These are phyloP conservation scores for Debaryomyces nepalensis DNA, from an alignment of 1,139 yeast genomes.

Conservation along the genomic window DNA sequence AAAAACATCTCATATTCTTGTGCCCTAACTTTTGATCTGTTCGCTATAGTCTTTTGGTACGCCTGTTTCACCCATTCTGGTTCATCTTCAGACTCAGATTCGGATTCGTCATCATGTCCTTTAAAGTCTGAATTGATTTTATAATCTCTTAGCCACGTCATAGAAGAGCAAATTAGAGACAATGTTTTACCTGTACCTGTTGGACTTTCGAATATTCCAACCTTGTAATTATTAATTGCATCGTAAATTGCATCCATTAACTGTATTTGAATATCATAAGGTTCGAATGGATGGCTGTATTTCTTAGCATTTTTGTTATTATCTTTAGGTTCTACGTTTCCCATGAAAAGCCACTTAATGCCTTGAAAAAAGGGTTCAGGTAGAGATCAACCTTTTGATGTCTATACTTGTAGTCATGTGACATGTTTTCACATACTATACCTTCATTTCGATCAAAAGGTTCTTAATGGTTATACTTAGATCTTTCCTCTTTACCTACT, in stretches of 20 bases:
- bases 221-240: slow-evolving; percentile 62
- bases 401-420: slow-evolving; percentile 1
- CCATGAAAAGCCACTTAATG: background rate
- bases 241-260: slow-evolving; percentile 78
- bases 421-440: too few relatives aligned
- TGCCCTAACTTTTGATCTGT: slow-evolving; percentile 34
- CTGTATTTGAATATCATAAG: slow-evolving; percentile 77
- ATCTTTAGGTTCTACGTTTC: background rate
- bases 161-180: slow-evolving; percentile 81
- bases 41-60: slow-evolving; percentile 39
- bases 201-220: slow-evolving; percentile 90
- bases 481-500: too few relatives aligned
- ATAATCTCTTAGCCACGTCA: slow-evolving; percentile 81
- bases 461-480: too few relatives aligned
- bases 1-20: slow-evolving; percentile 48
- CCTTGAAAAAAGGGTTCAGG: background rate
- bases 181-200: slow-evolving; percentile 95
- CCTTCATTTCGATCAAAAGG: too few relatives aligned
- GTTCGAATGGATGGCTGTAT: slow-evolving; percentile 78
- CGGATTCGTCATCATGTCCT: slow-evolving; percentile 17
- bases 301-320: slow-evolving; percentile 9
- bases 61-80: slow-evolving; percentile 62
- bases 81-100: slow-evolving; percentile 48
- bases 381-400: background rate
- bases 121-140: slow-evolving; percentile 32